Evolutionary conservation across 2,329 filamentous ascomycete species (phyloP).

Genomic region (Paraphoma chrysanthemicola): DNA sequence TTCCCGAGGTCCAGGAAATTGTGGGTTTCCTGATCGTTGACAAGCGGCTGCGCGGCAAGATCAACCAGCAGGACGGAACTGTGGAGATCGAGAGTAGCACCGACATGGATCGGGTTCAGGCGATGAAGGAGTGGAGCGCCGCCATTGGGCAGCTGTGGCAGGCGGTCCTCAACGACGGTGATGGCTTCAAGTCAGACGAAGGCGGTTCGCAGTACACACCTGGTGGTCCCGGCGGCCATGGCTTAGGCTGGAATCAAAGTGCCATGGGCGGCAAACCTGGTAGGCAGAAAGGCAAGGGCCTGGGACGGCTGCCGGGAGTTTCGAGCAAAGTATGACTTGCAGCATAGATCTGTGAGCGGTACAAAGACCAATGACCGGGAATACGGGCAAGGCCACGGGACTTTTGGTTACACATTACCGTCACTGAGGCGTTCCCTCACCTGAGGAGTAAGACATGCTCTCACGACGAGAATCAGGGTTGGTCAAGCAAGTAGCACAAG

Average conservation of each 20-base stretch:
- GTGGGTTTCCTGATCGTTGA: conserved; percentile 94
- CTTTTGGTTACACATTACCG: conserved; percentile 41
- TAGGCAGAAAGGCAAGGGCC: conserved; percentile 47
- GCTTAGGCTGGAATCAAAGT: conserved; percentile 37
- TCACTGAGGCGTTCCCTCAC: conserved; percentile 34
- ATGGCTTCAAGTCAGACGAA: conserved; percentile 68
- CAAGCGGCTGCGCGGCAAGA: conserved; percentile 82
- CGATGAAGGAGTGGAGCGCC: conserved; percentile 74
- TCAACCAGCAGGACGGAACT: conserved; percentile 85
- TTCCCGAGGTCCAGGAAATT: conserved; percentile 91
- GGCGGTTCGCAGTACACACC: conserved; percentile 45
- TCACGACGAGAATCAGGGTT: conserved; percentile 31
- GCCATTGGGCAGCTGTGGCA: conserved; percentile 74
- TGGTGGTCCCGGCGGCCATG: conserved; percentile 33
- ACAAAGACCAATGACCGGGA: conserved; percentile 42
- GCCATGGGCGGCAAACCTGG: conserved; percentile 38
- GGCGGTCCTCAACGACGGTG: conserved; percentile 77
- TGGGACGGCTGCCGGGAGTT: conserved; percentile 44
- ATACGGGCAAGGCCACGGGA: conserved; percentile 35
- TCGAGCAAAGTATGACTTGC: conserved; percentile 51
- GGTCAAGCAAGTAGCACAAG: conserved; percentile 38
- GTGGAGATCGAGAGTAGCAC: conserved; percentile 79
- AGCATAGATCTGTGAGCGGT: conserved; percentile 37
- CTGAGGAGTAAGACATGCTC: conserved; percentile 47
- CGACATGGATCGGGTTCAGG: conserved; percentile 76